Percentiles rank a stretch among this genome's conserved stretches.
These are phyloP conservation scores for Phyllosticta paracitricarpa DNA, from an alignment of 2,329 filamentous ascomycete genomes.

Conservation along the genomic window DNA sequence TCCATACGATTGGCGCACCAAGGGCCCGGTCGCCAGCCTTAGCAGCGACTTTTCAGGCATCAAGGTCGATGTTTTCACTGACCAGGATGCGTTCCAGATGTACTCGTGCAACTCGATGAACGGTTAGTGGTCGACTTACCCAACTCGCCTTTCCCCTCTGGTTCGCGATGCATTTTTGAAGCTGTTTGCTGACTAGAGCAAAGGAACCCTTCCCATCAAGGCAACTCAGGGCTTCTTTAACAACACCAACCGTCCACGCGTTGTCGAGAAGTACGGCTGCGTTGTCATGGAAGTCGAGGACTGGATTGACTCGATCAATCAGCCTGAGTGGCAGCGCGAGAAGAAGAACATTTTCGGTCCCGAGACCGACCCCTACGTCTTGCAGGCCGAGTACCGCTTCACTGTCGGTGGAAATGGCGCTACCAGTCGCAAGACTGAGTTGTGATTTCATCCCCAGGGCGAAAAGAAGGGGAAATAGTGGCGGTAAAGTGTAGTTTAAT, in stretches of 20 bases:
- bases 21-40: slow-evolving; percentile 53
- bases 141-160: background rate
- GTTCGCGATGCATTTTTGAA: background rate
- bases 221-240: slow-evolving; percentile 55
- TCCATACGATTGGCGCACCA: slow-evolving; percentile 53
- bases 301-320: slow-evolving; percentile 89
- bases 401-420: background rate
- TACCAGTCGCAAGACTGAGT: background rate
- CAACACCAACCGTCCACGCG: slow-evolving; percentile 45
- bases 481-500: background rate
- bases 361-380: slow-evolving; percentile 31
- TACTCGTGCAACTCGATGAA: slow-evolving; percentile 75
- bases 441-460: background rate
- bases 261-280: slow-evolving; percentile 69
- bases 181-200: background rate
- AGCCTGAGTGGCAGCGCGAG: slow-evolving; percentile 72
- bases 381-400: slow-evolving; percentile 37
- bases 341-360: slow-evolving; percentile 41
- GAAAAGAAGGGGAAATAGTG: background rate
- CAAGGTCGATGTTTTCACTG: slow-evolving; percentile 66
- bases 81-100: slow-evolving; percentile 81
- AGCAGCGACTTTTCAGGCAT: slow-evolving; percentile 72
- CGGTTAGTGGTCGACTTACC: slow-evolving; percentile 32
- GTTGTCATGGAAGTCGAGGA: slow-evolving; percentile 87
- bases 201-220: slow-evolving; percentile 53